Evolutionary conservation across 116 monocot genomes (phyloP).

Genomic region (Dioscorea cayenensis): DNA sequence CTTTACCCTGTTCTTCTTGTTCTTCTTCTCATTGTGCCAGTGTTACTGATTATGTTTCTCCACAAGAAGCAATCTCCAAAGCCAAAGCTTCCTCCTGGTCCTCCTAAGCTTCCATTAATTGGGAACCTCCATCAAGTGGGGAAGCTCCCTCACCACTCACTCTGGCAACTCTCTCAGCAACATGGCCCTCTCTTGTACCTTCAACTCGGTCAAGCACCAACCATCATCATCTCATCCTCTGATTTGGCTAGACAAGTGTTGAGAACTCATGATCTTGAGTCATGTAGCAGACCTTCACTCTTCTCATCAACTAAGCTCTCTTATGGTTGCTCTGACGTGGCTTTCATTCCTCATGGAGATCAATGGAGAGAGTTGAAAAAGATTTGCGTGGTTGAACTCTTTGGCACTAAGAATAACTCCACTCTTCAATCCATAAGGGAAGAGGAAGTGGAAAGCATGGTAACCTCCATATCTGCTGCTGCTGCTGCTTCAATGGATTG

Average conservation of each 20-base stretch:
- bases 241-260: conserved; percentile 6
- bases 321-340: not conserved
- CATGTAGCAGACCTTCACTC: conserved; percentile 1
- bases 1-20: not conserved
- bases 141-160: conserved; percentile 3
- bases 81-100: conserved; percentile 12
- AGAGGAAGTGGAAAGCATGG: not conserved
- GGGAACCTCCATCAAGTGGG: conserved; percentile 19
- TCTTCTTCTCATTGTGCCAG: not conserved
- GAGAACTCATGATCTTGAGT: conserved; percentile 11
- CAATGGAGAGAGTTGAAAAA: not conserved
- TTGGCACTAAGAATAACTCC: not conserved
- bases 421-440: not conserved
- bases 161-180: not conserved
- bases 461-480: not conserved
- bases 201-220: not conserved
- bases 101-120: conserved; percentile 13
- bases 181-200: conserved; percentile 17
- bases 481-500: not conserved
- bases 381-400: not conserved
- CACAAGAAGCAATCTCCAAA: not conserved
- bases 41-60: not conserved
- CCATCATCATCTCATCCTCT: conserved; percentile 11
- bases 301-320: not conserved
- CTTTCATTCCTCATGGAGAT: not conserved